These are phyloP conservation scores for Mucor piriformis DNA, from an alignment of 371 early-diverging fungal species.

Conservation along the genomic window DNA sequence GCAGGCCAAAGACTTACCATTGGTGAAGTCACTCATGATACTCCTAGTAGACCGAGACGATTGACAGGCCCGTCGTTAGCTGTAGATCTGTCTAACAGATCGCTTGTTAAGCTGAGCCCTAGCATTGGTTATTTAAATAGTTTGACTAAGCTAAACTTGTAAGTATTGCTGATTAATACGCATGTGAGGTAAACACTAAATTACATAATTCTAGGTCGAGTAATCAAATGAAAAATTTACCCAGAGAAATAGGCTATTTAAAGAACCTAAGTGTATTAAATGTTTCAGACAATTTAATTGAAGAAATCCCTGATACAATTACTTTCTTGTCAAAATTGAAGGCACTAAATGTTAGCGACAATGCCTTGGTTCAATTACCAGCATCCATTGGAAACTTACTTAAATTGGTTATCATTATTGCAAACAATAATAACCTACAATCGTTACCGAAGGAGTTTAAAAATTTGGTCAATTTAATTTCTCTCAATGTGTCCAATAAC, in stretches of 20 bases:
- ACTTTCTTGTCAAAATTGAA: constrained; percentile 26
- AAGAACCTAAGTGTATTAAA: constrained; percentile 29
- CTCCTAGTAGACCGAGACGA: constrained; percentile 15
- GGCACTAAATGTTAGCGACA: constrained; percentile 48
- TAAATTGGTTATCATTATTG: constrained; percentile 60
- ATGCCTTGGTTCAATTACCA: constrained; percentile 61
- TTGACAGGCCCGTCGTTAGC: constrained; percentile 27
- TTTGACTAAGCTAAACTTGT: constrained; percentile 35
- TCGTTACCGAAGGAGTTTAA: constrained; percentile 51
- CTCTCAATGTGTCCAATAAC: constrained; percentile 68
- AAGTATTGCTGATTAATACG: constrained; percentile 8
- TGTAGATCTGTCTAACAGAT: constrained; percentile 24
- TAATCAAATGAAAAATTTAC: constrained; percentile 34
- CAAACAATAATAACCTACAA: constrained; percentile 51
- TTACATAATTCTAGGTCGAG: constrained; percentile 21
- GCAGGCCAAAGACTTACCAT: constrained; percentile 24
- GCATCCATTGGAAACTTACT: constrained; percentile 62
- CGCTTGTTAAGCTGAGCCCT: constrained; percentile 27
- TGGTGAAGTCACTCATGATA: constrained; percentile 11
- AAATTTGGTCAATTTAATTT: constrained; percentile 54
- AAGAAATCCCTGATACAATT: constrained; percentile 36
- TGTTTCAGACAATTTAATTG: constrained; percentile 27
- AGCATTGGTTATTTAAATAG: constrained; percentile 29
- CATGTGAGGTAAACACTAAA: not conserved
- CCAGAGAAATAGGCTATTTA: constrained; percentile 28